Base-by-base conservation (phyloP, 306 rosid genomes). In the Urtica urens region DNA sequence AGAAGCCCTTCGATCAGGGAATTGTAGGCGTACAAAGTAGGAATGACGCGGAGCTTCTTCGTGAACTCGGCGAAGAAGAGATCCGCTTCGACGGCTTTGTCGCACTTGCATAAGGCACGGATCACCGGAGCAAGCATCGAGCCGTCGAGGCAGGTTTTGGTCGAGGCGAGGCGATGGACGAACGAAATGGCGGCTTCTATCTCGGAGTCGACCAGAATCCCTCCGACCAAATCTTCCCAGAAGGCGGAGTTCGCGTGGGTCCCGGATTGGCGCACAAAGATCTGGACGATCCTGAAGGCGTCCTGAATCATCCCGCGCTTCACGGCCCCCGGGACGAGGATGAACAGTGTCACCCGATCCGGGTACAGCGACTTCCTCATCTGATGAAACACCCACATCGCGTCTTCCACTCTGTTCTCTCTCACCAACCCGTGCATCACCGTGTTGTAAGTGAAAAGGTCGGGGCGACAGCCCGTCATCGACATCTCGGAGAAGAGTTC, bases 311-410 rank as follows among this genome's bases (percentile, higher is more conserved):
- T 50, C 25, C 93, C 81, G 55, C 43, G 16, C 77, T 67, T 77
- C 29, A 90, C 73, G 37, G 81, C 54, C 47, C 93, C 72, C 0
- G 97, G 97, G 68, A 90, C 81, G 67, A 90, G 80, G 49, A 93
- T 90, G 78, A 68, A 84, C 59, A 90, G 14, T 44, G 97, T 81
- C 64, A 90, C 85, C 49, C 47, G 80, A 60, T 90, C 97, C 50
- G 97, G 93, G 65, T 66, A 63, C 48, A 90, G 58, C 46, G 60
- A 72, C 72, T 90, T 90, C 83, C 72, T 90, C 97, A 90, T 77
- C 66, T 84, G 97, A 80, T 81, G 87, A 60, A 72, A 90, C 73
- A 90, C 75, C 97, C 93, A 90, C 50, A 90, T 76, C 15, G 95
- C 97, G 67, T 81, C 69, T 48, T 45, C 49, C 50, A 38, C 72